A percentile compares a stretch with the other conserved stretches of the same genome.
Conservation (phyloP, 2,329 filamentous ascomycete species). For the Microdochium paspali region DNA sequence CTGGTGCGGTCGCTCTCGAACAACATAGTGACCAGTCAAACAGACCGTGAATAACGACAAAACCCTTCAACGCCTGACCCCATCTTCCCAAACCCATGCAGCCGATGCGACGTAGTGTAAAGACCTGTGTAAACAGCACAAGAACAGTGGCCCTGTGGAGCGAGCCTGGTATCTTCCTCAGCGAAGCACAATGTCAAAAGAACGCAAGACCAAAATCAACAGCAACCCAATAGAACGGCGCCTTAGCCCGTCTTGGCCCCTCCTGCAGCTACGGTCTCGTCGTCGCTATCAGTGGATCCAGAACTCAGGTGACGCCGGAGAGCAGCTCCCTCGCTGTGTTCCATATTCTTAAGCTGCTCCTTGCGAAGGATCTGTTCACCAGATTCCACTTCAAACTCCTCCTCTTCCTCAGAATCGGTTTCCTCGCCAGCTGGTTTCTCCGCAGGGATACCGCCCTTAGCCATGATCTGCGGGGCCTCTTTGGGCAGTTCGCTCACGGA, state of each 20-base stretch:
- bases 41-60: background rate
- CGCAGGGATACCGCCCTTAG: conserved; percentile 26
- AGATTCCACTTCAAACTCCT: conserved; percentile 30
- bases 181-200: background rate
- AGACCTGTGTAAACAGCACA: background rate
- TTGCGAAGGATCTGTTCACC: conserved; percentile 31
- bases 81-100: background rate
- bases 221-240: background rate
- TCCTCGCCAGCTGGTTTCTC: conserved; percentile 25
- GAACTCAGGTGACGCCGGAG: conserved; percentile 18
- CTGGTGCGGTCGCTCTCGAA: background rate
- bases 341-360: conserved; percentile 24
- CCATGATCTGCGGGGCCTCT: conserved; percentile 9
- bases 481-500: conserved; percentile 2
- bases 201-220: background rate
- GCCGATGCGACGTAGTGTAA: background rate
- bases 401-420: conserved; percentile 26
- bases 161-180: background rate
- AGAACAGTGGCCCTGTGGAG: background rate
- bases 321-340: conserved; percentile 19
- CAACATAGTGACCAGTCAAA: too few relatives aligned
- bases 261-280: conserved; percentile 21
- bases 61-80: background rate
- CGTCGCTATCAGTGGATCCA: conserved; percentile 24
- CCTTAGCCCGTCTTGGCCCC: conserved; percentile 15